These are phyloP conservation scores for Lasiosphaeria miniovina DNA, from an alignment of 495 filamentous ascomycete species.

Conservation along the genomic window DNA sequence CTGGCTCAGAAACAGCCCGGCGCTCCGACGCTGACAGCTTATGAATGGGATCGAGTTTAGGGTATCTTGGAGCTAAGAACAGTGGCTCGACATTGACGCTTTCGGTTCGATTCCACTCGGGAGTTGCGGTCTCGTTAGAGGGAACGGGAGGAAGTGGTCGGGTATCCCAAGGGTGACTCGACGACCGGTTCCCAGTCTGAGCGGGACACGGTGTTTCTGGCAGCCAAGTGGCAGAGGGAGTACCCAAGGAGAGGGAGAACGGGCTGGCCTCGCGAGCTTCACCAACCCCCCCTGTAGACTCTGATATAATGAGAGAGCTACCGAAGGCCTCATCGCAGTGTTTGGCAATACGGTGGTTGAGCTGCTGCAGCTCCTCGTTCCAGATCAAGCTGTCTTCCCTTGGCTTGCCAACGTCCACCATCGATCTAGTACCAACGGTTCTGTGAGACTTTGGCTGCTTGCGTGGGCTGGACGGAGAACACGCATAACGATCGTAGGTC, in stretches of 20 bases:
- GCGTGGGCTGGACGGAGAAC: conserved; percentile 12
- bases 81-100: conserved; percentile 18
- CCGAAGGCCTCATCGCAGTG: conserved; percentile 76
- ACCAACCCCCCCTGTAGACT: conserved; percentile 18
- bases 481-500: conserved; percentile 19
- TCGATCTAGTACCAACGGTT: conserved; percentile 9
- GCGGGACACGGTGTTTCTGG: conserved; percentile 4
- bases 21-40: conserved; percentile 18
- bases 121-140: conserved; percentile 41
- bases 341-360: conserved; percentile 46
- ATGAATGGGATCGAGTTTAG: neutral
- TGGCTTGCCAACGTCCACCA: conserved; percentile 19
- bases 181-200: neutral
- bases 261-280: conserved; percentile 22
- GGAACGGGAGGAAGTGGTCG: conserved; percentile 53
- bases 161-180: conserved; percentile 29
- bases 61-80: conserved; percentile 5
- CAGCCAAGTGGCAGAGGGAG: conserved; percentile 5
- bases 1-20: conserved; percentile 53
- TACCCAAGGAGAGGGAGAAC: conserved; percentile 27
- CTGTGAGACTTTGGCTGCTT: conserved; percentile 3
- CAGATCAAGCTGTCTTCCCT: conserved; percentile 28
- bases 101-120: conserved; percentile 18
- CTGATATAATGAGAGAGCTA: conserved; percentile 56
- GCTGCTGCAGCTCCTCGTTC: conserved; percentile 51